Evolutionary conservation across 1,284 basidiomycete species (phyloP).

Genomic region (Leccinum pachyderme): DNA sequence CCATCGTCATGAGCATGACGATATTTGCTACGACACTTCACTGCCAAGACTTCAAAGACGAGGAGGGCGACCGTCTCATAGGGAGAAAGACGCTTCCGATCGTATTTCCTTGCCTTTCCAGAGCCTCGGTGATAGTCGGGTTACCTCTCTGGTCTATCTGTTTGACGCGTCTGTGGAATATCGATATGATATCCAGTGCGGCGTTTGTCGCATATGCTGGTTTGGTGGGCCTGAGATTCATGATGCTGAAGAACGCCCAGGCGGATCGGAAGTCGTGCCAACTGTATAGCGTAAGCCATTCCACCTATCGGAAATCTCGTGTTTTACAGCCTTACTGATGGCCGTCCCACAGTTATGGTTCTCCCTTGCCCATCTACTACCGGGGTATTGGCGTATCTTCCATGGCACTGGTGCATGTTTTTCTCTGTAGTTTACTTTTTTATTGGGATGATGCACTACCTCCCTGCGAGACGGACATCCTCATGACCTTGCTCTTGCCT

Average conservation of each 20-base stretch:
- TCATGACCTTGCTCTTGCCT: slow-evolving; percentile 3
- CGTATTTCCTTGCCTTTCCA: slow-evolving; percentile 31
- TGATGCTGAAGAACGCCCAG: slow-evolving; percentile 22
- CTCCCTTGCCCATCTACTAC: slow-evolving; percentile 33
- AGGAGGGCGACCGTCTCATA: slow-evolving; percentile 35
- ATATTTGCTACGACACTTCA: slow-evolving; percentile 40
- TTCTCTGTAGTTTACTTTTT: slow-evolving; percentile 1
- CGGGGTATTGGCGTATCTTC: slow-evolving; percentile 32
- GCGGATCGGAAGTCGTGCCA: slow-evolving; percentile 34
- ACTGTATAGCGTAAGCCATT: slow-evolving; percentile 32
- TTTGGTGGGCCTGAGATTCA: slow-evolving; percentile 31
- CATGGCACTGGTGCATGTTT: slow-evolving; percentile 17
- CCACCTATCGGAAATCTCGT: not conserved
- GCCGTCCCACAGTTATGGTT: slow-evolving; percentile 27
- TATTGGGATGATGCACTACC: slow-evolving; percentile 7
- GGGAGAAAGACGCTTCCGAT: slow-evolving; percentile 40
- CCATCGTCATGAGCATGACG: slow-evolving; percentile 23
- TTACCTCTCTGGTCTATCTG: slow-evolving; percentile 33
- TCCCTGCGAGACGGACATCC: slow-evolving; percentile 8
- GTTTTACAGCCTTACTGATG: not conserved
- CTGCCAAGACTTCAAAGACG: slow-evolving; percentile 42
- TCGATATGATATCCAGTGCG: slow-evolving; percentile 25
- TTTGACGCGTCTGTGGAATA: slow-evolving; percentile 26
- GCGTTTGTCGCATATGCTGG: slow-evolving; percentile 32
- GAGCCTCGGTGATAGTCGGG: slow-evolving; percentile 28